These are phyloP conservation scores for Pseudophaeomoniella oleicola DNA, from an alignment of 2,329 filamentous ascomycete genomes.

Conservation along the genomic window DNA sequence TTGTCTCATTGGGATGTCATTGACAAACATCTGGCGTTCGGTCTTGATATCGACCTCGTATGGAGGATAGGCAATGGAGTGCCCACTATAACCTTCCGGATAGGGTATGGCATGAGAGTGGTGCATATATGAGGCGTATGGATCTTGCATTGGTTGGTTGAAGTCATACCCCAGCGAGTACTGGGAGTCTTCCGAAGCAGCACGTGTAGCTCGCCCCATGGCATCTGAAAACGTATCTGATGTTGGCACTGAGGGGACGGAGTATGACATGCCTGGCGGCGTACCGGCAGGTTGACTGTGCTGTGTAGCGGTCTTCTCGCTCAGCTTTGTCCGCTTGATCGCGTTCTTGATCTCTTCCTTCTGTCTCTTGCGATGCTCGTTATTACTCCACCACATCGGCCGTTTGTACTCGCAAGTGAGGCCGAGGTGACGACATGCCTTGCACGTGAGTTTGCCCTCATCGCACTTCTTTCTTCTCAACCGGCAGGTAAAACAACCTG, in stretches of 20 bases:
- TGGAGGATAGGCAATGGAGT: constrained; percentile 33
- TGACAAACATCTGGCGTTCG: constrained; percentile 83
- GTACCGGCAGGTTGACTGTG: constrained; percentile 36
- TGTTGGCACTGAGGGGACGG: constrained; percentile 57
- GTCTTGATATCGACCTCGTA: constrained; percentile 96
- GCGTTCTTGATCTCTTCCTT: constrained; percentile 95
- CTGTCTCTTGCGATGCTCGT: constrained; percentile 67
- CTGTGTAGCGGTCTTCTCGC: constrained; percentile 57
- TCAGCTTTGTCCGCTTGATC: constrained; percentile 92
- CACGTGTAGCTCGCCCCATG: constrained; percentile 52
- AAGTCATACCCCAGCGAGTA: constrained; percentile 51
- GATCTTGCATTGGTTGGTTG: constrained; percentile 39
- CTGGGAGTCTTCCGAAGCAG: constrained; percentile 67
- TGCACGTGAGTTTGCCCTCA: constrained; percentile 49
- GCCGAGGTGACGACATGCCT: constrained; percentile 56
- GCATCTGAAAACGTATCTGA: constrained; percentile 68
- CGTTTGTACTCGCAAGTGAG: constrained; percentile 91
- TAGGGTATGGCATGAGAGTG: constrained; percentile 39
- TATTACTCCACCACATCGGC: constrained; percentile 95
- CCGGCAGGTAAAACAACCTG: constrained; percentile 55
- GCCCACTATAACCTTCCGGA: constrained; percentile 36
- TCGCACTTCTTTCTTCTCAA: constrained; percentile 57
- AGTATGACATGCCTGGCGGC: constrained; percentile 67
- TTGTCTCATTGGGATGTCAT: constrained; percentile 69
- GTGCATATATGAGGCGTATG: constrained; percentile 25